A percentile compares a stretch with the other conserved stretches of the same genome.
phyloP scores from a whole-genome alignment of 345 rosid species.

The Salix viminalis region DNA sequence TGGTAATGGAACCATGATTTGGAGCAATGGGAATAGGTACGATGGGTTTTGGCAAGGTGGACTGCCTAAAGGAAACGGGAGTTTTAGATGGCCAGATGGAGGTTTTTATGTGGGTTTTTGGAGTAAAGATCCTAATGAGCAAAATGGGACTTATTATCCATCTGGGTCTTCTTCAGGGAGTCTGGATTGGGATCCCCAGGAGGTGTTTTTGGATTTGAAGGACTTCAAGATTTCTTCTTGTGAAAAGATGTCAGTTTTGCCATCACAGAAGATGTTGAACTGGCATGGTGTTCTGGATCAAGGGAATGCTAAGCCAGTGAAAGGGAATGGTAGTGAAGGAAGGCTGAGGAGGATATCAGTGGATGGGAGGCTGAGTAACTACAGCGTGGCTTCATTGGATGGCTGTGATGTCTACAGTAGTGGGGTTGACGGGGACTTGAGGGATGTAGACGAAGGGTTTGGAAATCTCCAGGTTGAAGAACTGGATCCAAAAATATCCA shows the following conservation, averaged over 20 bases:
- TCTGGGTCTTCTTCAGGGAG: constrained; percentile 44
- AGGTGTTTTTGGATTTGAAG: constrained; percentile 51
- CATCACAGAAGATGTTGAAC: constrained; percentile 77
- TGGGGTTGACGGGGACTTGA: constrained; percentile 32
- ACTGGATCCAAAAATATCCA: constrained; percentile 28
- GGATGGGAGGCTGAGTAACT: constrained; percentile 62
- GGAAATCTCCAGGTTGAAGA: constrained; percentile 43
- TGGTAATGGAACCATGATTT: constrained; percentile 81
- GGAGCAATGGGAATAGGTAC: constrained; percentile 78
- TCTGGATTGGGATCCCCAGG: constrained; percentile 79
- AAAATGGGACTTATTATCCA: constrained; percentile 79
- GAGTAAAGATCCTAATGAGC: constrained; percentile 76
- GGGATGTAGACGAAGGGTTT: constrained; percentile 42
- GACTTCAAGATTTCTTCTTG: constrained; percentile 58
- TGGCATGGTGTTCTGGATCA: constrained; percentile 39
- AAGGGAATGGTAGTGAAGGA: constrained; percentile 27
- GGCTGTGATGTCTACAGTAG: constrained; percentile 11
- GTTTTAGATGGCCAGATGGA: constrained; percentile 63
- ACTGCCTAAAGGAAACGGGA: constrained; percentile 84
- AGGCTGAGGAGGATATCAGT: constrained; percentile 56
- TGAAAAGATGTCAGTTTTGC: constrained; percentile 57
- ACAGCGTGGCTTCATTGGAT: constrained; percentile 29
- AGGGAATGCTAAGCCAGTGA: constrained; percentile 24
- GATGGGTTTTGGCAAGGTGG: constrained; percentile 94
- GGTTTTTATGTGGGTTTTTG: constrained; percentile 86